Evolutionary conservation across 2,329 filamentous ascomycete species (phyloP).

Genomic region (Pseudogymnoascus sp.): DNA sequence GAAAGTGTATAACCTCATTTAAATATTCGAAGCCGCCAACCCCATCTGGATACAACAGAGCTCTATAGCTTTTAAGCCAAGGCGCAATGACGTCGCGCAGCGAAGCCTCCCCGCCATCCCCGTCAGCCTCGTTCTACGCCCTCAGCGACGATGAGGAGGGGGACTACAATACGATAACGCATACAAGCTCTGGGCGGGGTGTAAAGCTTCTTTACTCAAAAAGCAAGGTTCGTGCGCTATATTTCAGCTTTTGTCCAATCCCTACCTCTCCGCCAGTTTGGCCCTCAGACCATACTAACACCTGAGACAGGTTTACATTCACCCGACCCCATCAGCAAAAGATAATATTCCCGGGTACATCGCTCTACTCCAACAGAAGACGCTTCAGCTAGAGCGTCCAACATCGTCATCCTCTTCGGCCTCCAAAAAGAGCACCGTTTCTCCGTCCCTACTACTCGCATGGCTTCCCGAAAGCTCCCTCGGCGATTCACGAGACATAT

Average conservation of each 20-base stretch:
- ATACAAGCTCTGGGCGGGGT: constrained; percentile 65
- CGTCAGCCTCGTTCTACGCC: constrained; percentile 84
- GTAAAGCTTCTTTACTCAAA: constrained; percentile 94
- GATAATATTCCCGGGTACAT: constrained; percentile 96
- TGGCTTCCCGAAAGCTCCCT: constrained; percentile 90
- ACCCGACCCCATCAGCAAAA: constrained; percentile 84
- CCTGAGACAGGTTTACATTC: constrained; percentile 72
- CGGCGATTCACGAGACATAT: constrained; percentile 77
- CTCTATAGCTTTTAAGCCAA: constrained; percentile 2
- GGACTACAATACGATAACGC: constrained; percentile 88
- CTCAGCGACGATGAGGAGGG: constrained; percentile 94
- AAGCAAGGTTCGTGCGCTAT: constrained; percentile 67
- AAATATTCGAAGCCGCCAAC: neutral
- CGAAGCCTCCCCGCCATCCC: constrained; percentile 47
- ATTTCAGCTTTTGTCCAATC: constrained; percentile 18
- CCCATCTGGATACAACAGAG: neutral
- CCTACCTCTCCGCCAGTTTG: constrained; percentile 4
- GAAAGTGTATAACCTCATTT: neutral
- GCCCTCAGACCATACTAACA: constrained; percentile 18
- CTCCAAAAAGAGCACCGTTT: constrained; percentile 40
- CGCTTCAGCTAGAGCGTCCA: constrained; percentile 29
- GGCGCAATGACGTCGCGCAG: constrained; percentile 25
- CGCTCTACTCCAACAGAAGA: constrained; percentile 85
- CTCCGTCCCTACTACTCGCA: constrained; percentile 74
- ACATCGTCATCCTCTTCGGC: constrained; percentile 29